Conservation (phyloP, 495 filamentous ascomycete species). For the Hapsidospora chrysogenum region DNA sequence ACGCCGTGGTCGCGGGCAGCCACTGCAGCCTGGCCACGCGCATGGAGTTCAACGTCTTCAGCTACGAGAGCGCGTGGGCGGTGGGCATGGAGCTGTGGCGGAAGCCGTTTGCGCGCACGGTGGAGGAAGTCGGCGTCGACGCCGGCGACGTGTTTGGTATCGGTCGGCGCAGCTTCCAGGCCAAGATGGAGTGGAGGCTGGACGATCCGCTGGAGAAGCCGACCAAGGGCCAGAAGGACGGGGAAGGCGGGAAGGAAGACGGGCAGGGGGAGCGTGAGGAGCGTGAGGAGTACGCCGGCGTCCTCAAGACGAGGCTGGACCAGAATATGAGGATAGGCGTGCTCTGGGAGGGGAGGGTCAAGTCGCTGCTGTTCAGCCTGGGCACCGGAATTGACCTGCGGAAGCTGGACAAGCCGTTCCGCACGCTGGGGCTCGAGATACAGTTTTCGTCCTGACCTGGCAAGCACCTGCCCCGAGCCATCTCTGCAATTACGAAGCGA, state of each 20-base stretch:
- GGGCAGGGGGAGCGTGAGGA: constrained; percentile 1
- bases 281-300: constrained; percentile 56
- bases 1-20: constrained; percentile 69
- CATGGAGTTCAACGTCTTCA: constrained; percentile 96
- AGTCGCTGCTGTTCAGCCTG: constrained; percentile 82
- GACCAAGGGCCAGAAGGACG: not conserved
- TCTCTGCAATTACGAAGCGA: too few relatives aligned
- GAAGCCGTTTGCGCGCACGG: constrained; percentile 23
- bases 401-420: constrained; percentile 49
- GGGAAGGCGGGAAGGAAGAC: not conserved
- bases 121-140: constrained; percentile 20
- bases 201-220: constrained; percentile 19
- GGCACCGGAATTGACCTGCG: constrained; percentile 65
- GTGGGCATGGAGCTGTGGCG: constrained; percentile 85
- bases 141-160: not conserved
- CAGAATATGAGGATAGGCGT: constrained; percentile 71
- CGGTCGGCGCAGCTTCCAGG: constrained; percentile 28
- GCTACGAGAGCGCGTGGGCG: constrained; percentile 86
- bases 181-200: constrained; percentile 36
- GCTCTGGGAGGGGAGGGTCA: constrained; percentile 86
- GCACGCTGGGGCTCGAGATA: constrained; percentile 70
- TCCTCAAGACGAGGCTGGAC: constrained; percentile 79
- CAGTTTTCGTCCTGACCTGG: constrained; percentile 82
- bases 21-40: constrained; percentile 71
- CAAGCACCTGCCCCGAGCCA: too few relatives aligned